These are phyloP conservation scores for cucumber (Cucumis sativus) DNA, from an alignment of 306 rosid species.

Conservation along the genomic window DNA sequence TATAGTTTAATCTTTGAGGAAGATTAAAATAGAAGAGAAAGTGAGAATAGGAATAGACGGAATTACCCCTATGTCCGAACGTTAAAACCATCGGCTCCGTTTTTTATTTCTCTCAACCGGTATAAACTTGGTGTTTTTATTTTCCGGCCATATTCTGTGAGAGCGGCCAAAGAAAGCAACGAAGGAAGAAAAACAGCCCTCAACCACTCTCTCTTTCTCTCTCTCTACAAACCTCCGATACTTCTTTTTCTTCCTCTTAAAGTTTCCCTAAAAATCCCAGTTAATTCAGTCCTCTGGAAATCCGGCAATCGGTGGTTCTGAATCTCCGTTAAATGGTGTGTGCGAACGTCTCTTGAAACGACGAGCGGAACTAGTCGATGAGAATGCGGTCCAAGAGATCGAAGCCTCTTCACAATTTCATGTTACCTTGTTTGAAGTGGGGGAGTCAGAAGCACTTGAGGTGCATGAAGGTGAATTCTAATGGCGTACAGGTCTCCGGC, in stretches of 20 bases:
- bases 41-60: background rate
- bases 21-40: background rate
- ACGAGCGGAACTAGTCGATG: slow-evolving; percentile 18
- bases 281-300: background rate
- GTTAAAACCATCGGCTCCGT: slow-evolving; percentile 38
- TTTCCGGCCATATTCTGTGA: slow-evolving; percentile 33
- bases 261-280: background rate
- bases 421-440: slow-evolving; percentile 73
- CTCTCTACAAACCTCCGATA: background rate
- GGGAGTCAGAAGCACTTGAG: slow-evolving; percentile 68
- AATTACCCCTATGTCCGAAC: slow-evolving; percentile 29
- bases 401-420: slow-evolving; percentile 87
- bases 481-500: slow-evolving; percentile 1
- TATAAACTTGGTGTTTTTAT: slow-evolving; percentile 20
- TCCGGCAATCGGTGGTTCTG: background rate
- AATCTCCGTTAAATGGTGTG: slow-evolving; percentile 37
- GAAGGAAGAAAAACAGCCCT: background rate
- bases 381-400: slow-evolving; percentile 61
- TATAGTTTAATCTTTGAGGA: background rate
- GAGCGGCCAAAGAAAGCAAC: slow-evolving; percentile 1
- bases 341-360: slow-evolving; percentile 16
- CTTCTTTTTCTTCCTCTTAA: background rate
- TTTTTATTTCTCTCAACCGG: slow-evolving; percentile 14
- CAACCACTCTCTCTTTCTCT: background rate
- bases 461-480: slow-evolving; percentile 44